Evolutionary conservation across 805 yeast species (phyloP).

Genomic region (Candida sphagnicola): DNA sequence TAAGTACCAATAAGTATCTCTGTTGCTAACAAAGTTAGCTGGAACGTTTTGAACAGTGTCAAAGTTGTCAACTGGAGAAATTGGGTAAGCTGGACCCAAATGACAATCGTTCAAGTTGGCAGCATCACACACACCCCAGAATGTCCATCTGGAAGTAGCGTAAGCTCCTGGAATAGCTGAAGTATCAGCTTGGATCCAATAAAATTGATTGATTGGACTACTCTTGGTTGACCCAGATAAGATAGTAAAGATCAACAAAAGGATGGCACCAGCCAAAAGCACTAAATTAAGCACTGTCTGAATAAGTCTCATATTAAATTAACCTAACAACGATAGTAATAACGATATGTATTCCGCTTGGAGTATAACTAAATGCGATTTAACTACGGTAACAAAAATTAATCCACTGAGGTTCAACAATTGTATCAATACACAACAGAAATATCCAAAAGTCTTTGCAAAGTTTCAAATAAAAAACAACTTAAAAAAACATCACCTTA

Average conservation of each 20-base stretch:
- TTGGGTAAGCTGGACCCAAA: conserved; percentile 74
- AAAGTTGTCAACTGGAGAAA: conserved; percentile 79
- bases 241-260: conserved; percentile 52
- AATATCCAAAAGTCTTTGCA: too few species aligned
- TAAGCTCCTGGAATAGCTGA: conserved; percentile 47
- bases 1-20: conserved; percentile 59
- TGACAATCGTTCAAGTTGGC: conserved; percentile 49
- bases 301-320: conserved; percentile 24
- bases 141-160: conserved; percentile 69
- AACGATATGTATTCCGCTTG: too few species aligned
- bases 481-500: not conserved
- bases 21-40: conserved; percentile 45
- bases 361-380: too few species aligned
- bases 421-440: too few species aligned
- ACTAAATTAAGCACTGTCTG: conserved; percentile 33
- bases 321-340: not conserved
- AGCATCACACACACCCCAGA: conserved; percentile 67
- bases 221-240: conserved; percentile 60
- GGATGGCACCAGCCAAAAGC: conserved; percentile 38
- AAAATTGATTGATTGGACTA: conserved; percentile 64
- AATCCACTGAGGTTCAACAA: too few species aligned
- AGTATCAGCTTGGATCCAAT: conserved; percentile 80
- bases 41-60: conserved; percentile 51
- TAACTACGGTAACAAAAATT: too few species aligned
- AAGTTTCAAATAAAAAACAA: too few species aligned